Base-by-base conservation (phyloP, 192 early-diverging fungal genomes). In the Coemansia sp. region DNA sequence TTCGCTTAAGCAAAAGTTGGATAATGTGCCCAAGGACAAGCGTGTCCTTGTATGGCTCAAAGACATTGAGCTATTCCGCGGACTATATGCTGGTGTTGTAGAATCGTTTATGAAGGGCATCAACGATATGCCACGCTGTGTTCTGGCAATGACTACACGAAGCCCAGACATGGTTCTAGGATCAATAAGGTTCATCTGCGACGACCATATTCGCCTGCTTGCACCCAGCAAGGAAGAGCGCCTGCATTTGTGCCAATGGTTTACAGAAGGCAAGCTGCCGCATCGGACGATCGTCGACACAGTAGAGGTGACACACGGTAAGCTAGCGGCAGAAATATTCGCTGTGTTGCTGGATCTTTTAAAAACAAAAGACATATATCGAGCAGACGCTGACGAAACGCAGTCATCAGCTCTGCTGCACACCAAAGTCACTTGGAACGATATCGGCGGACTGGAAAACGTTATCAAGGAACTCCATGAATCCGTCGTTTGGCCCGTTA, bases 401-500 rank as follows among this genome's bases (percentile, higher is more conserved):
- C 16, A 59, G 4, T 38, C 53, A 15, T 18, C 34, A 10, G 24
- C 30, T 23, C 51, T 10, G 23, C 21, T 33, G 14, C 24, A 41
- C 4, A 44, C 30, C 23, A 69, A 12, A 35, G 5, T 23, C 10
- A 78, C 70, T 26, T 95, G 94, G 92, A 60, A 63, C 0, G 92
- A 95, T 72, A 88, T 97, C 63, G 95, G 94, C 20, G 95, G 95
- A 2, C 73, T 95, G 26, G 81, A 76, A 7, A 61, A 67, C 1
- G 90, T 87, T 14, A 96, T 96, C 71, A 90, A 67, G 10, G 73
- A 87, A 9, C 67, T 97, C 9, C 78, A 92, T 56, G 93, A 94
- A 66, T 87, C 88, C 14, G 86, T 94, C 2, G 86, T 92, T 0
- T 96, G 94, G 94, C 85, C 90, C 14, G 86, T 90, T 46, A 85